Percentiles rank a stretch among this genome's conserved stretches.
These are phyloP conservation scores for Plasmodium ovale DNA, from an alignment of 169 alveolate genomes.

Conservation along the genomic window DNA sequence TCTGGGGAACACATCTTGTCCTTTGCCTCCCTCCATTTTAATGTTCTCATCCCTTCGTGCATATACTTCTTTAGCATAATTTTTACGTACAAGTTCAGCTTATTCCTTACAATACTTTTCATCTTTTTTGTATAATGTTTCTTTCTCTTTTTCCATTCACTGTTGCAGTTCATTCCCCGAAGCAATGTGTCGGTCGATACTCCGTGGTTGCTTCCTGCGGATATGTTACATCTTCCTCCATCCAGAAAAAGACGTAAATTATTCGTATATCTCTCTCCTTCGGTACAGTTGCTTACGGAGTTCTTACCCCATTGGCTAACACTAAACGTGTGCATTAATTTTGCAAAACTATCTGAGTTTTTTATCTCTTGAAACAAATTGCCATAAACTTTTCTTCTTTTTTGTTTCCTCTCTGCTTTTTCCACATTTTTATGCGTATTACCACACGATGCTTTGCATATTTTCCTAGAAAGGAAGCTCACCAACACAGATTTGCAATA, in stretches of 20 bases:
- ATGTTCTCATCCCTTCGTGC: conserved; percentile 14
- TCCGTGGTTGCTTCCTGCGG: neutral
- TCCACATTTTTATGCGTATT: neutral
- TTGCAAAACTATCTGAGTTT: neutral
- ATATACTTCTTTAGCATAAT: conserved; percentile 48
- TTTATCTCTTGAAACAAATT: neutral
- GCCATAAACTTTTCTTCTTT: neutral
- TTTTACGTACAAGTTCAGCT: conserved; percentile 44
- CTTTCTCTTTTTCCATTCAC: neutral
- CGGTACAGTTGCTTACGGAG: neutral
- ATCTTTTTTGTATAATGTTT: conserved; percentile 8
- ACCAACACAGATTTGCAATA: neutral
- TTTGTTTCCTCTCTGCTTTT: neutral
- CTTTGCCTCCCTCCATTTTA: neutral
- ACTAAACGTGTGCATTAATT: neutral
- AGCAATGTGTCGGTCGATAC: neutral
- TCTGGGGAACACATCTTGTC: neutral
- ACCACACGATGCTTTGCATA: neutral
- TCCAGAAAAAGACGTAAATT: neutral
- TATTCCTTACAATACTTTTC: conserved; percentile 34
- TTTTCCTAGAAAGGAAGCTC: neutral
- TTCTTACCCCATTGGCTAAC: neutral
- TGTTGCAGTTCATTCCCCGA: neutral
- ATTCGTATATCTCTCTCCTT: neutral
- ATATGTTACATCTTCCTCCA: neutral